A percentile compares a stretch with the other conserved stretches of the same genome.
Evolutionary conservation across 805 yeast species (phyloP).

Genomic region (Saccharomycopsis sp.): DNA sequence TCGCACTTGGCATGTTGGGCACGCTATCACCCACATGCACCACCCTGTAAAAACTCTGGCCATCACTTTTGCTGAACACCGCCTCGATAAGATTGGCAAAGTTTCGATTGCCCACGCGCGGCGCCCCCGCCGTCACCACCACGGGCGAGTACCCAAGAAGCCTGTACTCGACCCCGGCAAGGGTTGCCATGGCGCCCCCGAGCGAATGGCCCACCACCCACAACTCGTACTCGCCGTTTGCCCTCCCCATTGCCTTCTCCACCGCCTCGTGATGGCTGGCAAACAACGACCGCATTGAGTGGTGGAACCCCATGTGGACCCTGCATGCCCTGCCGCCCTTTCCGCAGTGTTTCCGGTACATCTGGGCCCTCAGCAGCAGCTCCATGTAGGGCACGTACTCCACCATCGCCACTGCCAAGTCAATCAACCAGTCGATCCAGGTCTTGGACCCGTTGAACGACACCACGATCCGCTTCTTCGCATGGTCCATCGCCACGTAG

Average conservation of each 20-base stretch:
- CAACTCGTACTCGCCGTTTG: constrained; percentile 38
- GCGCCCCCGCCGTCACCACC: constrained; percentile 57
- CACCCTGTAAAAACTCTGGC: constrained; percentile 40
- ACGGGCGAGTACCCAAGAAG: constrained; percentile 44
- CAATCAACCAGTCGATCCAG: constrained; percentile 53
- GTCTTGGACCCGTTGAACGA: constrained; percentile 60
- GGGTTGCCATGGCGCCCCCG: constrained; percentile 61
- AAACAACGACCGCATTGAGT: constrained; percentile 36
- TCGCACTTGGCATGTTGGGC: constrained; percentile 40
- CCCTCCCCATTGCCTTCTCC: no score
- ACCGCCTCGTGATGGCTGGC: constrained; percentile 31
- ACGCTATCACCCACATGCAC: constrained; percentile 51
- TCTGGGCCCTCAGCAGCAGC: neutral
- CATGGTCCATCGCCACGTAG: constrained; percentile 41
- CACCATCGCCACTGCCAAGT: constrained; percentile 41
- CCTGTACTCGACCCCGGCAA: constrained; percentile 54
- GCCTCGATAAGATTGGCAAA: constrained; percentile 45
- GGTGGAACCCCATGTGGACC: constrained; percentile 59
- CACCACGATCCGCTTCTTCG: constrained; percentile 34
- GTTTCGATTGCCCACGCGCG: constrained; percentile 49
- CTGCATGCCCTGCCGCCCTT: constrained; percentile 42
- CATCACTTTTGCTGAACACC: constrained; percentile 33
- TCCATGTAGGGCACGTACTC: constrained; percentile 35
- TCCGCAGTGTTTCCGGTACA: constrained; percentile 1
- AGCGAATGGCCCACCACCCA: constrained; percentile 65